Evolutionary conservation across 306 rosid species (phyloP).

Genomic region (Trichosanthes truncata): DNA sequence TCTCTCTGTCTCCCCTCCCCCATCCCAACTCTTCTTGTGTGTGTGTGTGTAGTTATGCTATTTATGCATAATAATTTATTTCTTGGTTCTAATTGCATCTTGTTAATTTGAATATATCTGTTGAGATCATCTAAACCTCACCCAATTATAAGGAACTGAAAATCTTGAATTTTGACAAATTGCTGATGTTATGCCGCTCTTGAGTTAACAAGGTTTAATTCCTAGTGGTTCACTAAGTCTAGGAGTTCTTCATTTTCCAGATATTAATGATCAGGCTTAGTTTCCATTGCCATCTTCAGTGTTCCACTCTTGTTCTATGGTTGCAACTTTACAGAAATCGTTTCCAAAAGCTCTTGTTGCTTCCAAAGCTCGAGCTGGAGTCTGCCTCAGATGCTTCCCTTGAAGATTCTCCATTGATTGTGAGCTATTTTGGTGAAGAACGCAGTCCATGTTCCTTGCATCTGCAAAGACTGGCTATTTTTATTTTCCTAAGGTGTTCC

Average conservation of each 20-base stretch:
- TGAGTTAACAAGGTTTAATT: not conserved
- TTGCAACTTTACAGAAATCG: conserved; percentile 48
- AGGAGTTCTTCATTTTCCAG: conserved; percentile 28
- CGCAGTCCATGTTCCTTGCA: conserved; percentile 36
- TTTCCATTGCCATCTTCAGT: conserved; percentile 28
- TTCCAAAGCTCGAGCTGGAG: conserved; percentile 26
- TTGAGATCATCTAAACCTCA: not conserved
- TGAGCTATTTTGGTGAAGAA: conserved; percentile 36
- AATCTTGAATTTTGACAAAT: not conserved
- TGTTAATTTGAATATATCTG: not conserved
- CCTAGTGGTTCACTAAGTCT: not conserved
- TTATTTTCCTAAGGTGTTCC: conserved; percentile 58
- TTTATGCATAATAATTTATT: not conserved
- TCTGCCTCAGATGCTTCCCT: conserved; percentile 44
- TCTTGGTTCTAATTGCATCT: not conserved
- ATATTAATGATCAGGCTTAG: conserved; percentile 71
- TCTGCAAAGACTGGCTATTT: conserved; percentile 59
- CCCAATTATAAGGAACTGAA: not conserved
- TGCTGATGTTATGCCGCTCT: not conserved
- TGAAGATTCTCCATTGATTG: conserved; percentile 74
- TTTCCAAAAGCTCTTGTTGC: conserved; percentile 46
- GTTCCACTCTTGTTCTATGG: conserved; percentile 46
- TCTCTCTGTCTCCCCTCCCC: not conserved
- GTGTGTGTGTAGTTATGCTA: not conserved
- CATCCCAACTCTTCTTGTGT: not conserved